Percentiles rank a stretch among this genome's conserved stretches.
phyloP scores from a whole-genome alignment of 805 yeast genomes.

The Candida tibetensis region DNA sequence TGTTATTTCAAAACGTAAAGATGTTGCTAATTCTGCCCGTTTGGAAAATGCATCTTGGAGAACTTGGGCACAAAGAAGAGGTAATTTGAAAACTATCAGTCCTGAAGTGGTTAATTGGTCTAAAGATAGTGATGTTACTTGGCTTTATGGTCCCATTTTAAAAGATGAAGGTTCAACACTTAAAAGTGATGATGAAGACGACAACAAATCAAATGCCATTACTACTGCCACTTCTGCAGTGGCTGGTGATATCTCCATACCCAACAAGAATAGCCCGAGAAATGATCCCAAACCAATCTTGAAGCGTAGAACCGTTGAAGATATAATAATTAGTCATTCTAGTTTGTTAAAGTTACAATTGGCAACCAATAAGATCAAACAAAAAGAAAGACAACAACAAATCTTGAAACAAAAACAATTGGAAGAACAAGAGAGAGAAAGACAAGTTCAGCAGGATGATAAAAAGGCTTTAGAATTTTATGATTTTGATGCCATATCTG shows the following conservation, averaged over 20 bases:
- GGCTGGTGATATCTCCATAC: slow-evolving; percentile 45
- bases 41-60: slow-evolving; percentile 89
- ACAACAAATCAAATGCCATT: slow-evolving; percentile 6
- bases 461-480: slow-evolving; percentile 39
- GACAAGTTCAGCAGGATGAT: slow-evolving; percentile 11
- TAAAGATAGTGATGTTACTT: slow-evolving; percentile 94
- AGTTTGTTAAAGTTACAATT: slow-evolving; percentile 41
- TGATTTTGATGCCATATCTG: slow-evolving; percentile 44
- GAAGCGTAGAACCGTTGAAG: slow-evolving; percentile 82
- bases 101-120: slow-evolving; percentile 90
- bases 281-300: slow-evolving; percentile 71
- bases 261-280: slow-evolving; percentile 23
- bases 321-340: slow-evolving; percentile 67
- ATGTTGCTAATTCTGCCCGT: slow-evolving; percentile 60
- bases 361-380: slow-evolving; percentile 35
- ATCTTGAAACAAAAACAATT: slow-evolving; percentile 28
- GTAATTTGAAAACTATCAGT: slow-evolving; percentile 67
- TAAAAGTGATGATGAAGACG: slow-evolving; percentile 5
- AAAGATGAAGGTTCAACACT: slow-evolving; percentile 35
- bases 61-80: slow-evolving; percentile 85
- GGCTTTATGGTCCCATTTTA: slow-evolving; percentile 92
- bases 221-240: slow-evolving; percentile 41
- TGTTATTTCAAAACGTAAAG: slow-evolving; percentile 76
- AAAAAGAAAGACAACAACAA: slow-evolving; percentile 25
- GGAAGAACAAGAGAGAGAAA: slow-evolving; percentile 4